These are phyloP conservation scores for Hanseniaspora clermontiae DNA, from an alignment of 805 yeast genomes.

Conservation along the genomic window DNA sequence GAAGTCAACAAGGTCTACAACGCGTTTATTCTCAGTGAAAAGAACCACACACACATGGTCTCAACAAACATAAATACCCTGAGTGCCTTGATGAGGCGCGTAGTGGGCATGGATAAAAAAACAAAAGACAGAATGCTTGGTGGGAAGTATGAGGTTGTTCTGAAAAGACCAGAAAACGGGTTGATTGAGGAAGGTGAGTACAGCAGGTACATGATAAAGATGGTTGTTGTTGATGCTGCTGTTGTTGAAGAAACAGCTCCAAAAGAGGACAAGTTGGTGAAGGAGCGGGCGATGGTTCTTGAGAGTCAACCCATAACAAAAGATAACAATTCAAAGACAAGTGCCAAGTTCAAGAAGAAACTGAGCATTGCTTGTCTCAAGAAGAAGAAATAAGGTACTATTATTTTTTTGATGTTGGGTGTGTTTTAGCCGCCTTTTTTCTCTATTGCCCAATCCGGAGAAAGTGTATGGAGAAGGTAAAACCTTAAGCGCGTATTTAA, in stretches of 20 bases:
- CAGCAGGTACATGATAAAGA: slow-evolving; percentile 3
- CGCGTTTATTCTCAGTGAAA: slow-evolving; percentile 62
- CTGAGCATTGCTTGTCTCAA: neutral
- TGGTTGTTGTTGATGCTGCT: neutral
- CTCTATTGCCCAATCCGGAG: neutral
- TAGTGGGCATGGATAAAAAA: neutral
- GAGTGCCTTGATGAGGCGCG: neutral
- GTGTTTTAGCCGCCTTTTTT: neutral
- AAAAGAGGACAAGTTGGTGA: neutral
- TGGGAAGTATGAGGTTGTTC: neutral
- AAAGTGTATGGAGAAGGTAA: neutral
- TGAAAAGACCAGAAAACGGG: slow-evolving; percentile 14
- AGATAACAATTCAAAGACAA: neutral
- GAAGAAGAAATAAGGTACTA: neutral
- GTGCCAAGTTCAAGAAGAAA: neutral
- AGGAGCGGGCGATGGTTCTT: neutral
- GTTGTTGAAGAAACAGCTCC: neutral
- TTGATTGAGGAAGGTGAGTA: slow-evolving; percentile 10
- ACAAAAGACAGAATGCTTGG: neutral
- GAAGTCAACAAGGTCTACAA: slow-evolving; percentile 81
- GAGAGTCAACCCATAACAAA: neutral
- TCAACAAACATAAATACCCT: slow-evolving; percentile 71
- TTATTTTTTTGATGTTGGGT: no score
- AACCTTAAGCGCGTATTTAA: no score
- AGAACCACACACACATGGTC: slow-evolving; percentile 79